Evolutionary conservation across 345 rosid species (phyloP).

Genomic region (Arabis hirsuta): DNA sequence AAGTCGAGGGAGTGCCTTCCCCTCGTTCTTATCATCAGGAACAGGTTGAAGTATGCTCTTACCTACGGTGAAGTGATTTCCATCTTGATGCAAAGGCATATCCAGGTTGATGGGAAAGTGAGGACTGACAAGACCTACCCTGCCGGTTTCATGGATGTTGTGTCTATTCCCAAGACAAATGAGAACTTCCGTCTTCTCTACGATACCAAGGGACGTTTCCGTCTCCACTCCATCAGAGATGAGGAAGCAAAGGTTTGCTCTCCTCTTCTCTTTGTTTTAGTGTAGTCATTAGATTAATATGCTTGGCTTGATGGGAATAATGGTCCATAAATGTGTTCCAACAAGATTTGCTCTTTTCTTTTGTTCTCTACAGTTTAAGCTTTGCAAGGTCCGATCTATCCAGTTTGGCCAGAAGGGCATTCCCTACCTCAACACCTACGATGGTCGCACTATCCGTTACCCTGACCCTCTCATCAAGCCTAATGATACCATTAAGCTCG

Average conservation of each 20-base stretch:
- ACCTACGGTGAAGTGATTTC: slow-evolving; percentile 57
- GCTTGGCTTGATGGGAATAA: not conserved
- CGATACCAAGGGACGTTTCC: slow-evolving; percentile 48
- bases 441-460: slow-evolving; percentile 45
- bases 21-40: slow-evolving; percentile 50
- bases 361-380: slow-evolving; percentile 32
- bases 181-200: slow-evolving; percentile 49
- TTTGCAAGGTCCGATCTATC: slow-evolving; percentile 44
- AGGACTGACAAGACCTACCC: slow-evolving; percentile 48
- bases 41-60: slow-evolving; percentile 61
- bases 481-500: slow-evolving; percentile 66
- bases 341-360: not conserved
- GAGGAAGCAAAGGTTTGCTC: slow-evolving; percentile 40
- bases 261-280: not conserved
- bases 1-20: slow-evolving; percentile 51
- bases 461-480: slow-evolving; percentile 56
- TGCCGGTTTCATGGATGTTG: slow-evolving; percentile 48
- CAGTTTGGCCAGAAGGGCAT: slow-evolving; percentile 45
- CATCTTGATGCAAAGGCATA: slow-evolving; percentile 47
- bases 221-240: slow-evolving; percentile 44
- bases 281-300: not conserved
- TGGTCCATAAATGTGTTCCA: not conserved
- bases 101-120: slow-evolving; percentile 44
- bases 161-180: slow-evolving; percentile 44
- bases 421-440: slow-evolving; percentile 39